These are phyloP conservation scores for Pichia californica DNA, from an alignment of 805 yeast species.

Conservation along the genomic window DNA sequence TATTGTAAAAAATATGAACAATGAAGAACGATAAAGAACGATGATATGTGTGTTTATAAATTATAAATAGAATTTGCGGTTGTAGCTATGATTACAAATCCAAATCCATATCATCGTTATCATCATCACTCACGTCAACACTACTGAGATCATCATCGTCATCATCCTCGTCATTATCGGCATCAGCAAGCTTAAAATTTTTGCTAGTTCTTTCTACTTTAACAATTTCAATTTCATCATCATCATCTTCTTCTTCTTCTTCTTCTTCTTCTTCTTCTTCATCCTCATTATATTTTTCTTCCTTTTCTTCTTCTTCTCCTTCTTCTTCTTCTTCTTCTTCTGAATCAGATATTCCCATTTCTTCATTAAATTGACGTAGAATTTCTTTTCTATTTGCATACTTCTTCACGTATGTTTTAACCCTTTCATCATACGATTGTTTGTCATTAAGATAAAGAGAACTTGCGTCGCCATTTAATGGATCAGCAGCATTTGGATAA, in stretches of 20 bases:
- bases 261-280: background rate
- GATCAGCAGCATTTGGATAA: conserved; percentile 93
- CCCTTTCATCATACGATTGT: conserved; percentile 57
- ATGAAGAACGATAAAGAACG: background rate
- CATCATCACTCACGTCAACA: background rate
- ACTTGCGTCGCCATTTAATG: conserved; percentile 87
- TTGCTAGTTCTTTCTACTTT: no score
- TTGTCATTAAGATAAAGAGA: conserved; percentile 67
- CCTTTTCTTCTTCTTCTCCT: conserved; percentile 16
- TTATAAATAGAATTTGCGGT: no score
- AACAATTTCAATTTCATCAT: conserved; percentile 16
- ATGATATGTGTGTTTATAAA: no score
- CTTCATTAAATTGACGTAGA: conserved; percentile 20
- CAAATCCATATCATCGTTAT: conserved; percentile 6
- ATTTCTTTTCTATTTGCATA: conserved; percentile 47
- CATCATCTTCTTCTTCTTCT: conserved; percentile 17
- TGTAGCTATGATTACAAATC: conserved; percentile 1
- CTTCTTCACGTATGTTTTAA: conserved; percentile 63
- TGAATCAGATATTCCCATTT: conserved; percentile 14
- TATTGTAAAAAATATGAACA: background rate
- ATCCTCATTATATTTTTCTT: background rate
- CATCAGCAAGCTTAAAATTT: no score
- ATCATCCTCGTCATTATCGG: conserved; percentile 18
- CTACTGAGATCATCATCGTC: conserved; percentile 3
- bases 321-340: conserved; percentile 19